Percentiles rank a stretch among this genome's conserved stretches.
Evolutionary conservation across 352 stramenopile species (phyloP).

Genomic region (Pythium pyrilobum): DNA sequence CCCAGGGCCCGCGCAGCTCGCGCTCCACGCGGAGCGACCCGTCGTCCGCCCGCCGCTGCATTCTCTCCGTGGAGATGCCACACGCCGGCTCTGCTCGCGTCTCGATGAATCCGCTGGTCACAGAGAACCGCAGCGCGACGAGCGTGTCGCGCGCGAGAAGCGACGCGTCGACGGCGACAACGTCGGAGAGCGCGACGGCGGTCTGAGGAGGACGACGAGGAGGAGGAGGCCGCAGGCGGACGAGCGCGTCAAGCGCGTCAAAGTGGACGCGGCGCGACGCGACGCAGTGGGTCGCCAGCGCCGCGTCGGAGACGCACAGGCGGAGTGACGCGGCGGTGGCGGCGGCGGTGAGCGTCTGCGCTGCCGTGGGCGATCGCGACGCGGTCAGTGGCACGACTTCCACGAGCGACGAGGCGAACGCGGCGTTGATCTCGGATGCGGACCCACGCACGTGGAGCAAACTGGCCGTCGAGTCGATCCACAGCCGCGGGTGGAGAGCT

Average conservation of each 20-base stretch:
- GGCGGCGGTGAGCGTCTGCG: background rate
- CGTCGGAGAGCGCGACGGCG: background rate
- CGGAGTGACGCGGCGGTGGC: background rate
- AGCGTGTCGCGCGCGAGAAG: too few relatives aligned
- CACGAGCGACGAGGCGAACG: background rate
- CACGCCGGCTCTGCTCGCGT: too few relatives aligned
- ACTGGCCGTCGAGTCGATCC: background rate
- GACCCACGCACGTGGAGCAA: background rate
- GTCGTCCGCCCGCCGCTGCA: too few relatives aligned
- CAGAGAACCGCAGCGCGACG: too few relatives aligned
- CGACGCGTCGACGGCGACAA: background rate
- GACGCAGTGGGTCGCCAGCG: background rate
- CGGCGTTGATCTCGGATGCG: background rate
- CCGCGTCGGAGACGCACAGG: conserved; percentile 5
- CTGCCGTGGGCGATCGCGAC: too few relatives aligned
- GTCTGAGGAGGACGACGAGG: too few relatives aligned
- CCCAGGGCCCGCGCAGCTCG: background rate
- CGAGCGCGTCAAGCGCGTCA: background rate
- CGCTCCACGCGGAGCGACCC: background rate
- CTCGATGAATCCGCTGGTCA: too few relatives aligned
- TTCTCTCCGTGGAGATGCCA: background rate
- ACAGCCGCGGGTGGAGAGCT: too few relatives aligned
- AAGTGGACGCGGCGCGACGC: background rate
- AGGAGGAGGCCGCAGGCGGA: background rate
- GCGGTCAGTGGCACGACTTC: conserved; percentile 1